phyloP scores from a whole-genome alignment of 352 stramenopile species.

The Globisporangium cederbergense region DNA sequence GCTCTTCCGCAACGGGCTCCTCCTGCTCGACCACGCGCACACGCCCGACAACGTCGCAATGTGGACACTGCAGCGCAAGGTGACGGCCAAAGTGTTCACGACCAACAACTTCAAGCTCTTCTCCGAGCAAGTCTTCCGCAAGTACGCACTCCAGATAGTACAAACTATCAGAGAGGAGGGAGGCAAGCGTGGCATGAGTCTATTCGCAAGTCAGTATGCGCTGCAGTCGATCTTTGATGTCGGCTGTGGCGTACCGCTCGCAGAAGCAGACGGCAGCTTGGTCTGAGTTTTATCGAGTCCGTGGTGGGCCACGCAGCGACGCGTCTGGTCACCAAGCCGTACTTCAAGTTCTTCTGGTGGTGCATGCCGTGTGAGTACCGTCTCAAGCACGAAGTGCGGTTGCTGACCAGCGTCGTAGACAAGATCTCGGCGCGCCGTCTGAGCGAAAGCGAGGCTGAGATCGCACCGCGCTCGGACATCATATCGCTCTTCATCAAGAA shows the following conservation, averaged over 20 bases:
- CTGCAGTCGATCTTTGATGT: background rate
- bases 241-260: constrained; percentile 34
- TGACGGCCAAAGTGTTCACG: constrained; percentile 61
- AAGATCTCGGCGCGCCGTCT: background rate
- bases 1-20: background rate
- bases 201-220: background rate
- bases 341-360: constrained; percentile 55
- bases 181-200: constrained; percentile 1
- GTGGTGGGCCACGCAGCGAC: constrained; percentile 24
- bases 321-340: constrained; percentile 27
- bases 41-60: constrained; percentile 17
- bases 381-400: constrained; percentile 17
- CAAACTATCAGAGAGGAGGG: background rate
- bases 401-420: background rate
- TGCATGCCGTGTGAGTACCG: constrained; percentile 58
- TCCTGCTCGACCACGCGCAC: constrained; percentile 18
- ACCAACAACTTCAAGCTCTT: constrained; percentile 10
- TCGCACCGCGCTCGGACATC: constrained; percentile 37
- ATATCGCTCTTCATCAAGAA: constrained; percentile 56
- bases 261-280: constrained; percentile 17
- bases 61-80: constrained; percentile 45
- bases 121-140: constrained; percentile 10
- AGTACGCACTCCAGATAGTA: constrained; percentile 2
- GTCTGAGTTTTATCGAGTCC: constrained; percentile 26
- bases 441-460: background rate